Base-by-base conservation (phyloP, 768 basidiomycete genomes). In the Auricularia heimuer region DNA sequence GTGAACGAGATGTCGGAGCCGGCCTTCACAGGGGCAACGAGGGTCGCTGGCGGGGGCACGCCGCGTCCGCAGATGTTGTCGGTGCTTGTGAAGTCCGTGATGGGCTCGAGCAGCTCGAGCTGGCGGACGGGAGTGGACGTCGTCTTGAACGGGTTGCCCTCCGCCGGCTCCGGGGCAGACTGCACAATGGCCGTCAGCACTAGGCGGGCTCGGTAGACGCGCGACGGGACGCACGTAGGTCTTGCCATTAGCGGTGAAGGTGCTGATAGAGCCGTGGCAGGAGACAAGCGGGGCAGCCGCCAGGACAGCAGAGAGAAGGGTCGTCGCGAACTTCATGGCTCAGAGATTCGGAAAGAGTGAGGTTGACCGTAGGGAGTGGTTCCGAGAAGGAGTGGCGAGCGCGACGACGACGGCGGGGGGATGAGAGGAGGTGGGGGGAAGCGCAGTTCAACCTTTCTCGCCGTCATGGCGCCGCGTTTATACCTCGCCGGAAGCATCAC, bases 291-390 rank as follows among this genome's bases (percentile, higher is more conserved):
- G 34, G 29, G 24, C 16, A 18, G 29, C 56, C 16, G 56, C 24
- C 29, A 60, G 56, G 29, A 34, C 7, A 24, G 56, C 24, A 7
- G 56, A 24, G 56, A 60, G 56, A 29, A 60, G 56, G 24, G 56
- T 60, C 24, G 34, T 60, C 56, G 56, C 12, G 56, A 29, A 60
- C 56, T 60, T 60, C 56, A 60, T 60, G 56, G 56, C 34, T 29
- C 56, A 14, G 14, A 24, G 24, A 14, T 60, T 29, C 16, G 56
- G 56, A 35, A 29, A n/a, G 56, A 60, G 56, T 60, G 56, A 60
- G 34, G 29, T 14, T 14, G 56, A 60, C 14, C 34, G 56, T n/a
- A 60, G 34, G 6, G 56, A 60, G 56, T 33, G 56, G 12, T 35
- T 60, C 56, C 11, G 24, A 35, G 56, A 34, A 60, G 16, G 56